These are phyloP conservation scores for sorghum (Sorghum bicolor) DNA, from an alignment of 176 grass and related monocot species.

Conservation along the genomic window DNA sequence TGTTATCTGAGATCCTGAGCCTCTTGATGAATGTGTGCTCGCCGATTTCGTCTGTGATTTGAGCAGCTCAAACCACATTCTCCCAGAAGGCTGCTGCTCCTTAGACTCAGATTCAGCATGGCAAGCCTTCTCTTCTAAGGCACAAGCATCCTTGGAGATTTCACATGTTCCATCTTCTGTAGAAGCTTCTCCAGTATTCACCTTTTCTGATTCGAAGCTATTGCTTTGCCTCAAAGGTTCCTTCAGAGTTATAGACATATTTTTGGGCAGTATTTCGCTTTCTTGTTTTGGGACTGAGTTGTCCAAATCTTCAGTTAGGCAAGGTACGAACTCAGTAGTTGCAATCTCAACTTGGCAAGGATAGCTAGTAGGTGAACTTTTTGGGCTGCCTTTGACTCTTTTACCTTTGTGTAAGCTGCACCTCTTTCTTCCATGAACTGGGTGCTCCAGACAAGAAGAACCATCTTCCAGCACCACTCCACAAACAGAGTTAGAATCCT, in stretches of 20 bases:
- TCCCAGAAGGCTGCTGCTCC: slow-evolving; percentile 19
- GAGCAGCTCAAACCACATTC: slow-evolving; percentile 48
- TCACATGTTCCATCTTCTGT: not conserved
- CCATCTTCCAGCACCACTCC: slow-evolving; percentile 57
- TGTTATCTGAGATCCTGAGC: not conserved
- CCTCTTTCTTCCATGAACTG: slow-evolving; percentile 73
- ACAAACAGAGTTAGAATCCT: slow-evolving; percentile 46
- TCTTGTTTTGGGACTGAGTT: not conserved
- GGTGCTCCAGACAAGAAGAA: slow-evolving; percentile 50
- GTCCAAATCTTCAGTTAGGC: not conserved
- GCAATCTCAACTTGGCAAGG: slow-evolving; percentile 19
- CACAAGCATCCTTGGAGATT: not conserved
- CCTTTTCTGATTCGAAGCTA: slow-evolving; percentile 3
- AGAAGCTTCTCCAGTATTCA: slow-evolving; percentile 22
- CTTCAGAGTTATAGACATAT: not conserved
- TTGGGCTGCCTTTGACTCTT: slow-evolving; percentile 34
- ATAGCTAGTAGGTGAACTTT: slow-evolving; percentile 12
- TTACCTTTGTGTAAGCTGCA: slow-evolving; percentile 84
- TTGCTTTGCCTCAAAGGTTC: slow-evolving; percentile 1
- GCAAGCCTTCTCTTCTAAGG: not conserved
- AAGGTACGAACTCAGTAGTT: slow-evolving; percentile 6
- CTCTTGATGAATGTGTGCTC: not conserved
- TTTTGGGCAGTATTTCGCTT: not conserved
- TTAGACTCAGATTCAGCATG: slow-evolving; percentile 17
- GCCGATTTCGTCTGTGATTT: slow-evolving; percentile 28